A percentile compares a stretch with the other conserved stretches of the same genome.
These are phyloP conservation scores for Fusarium oxysporum DNA, from an alignment of 2,329 filamentous ascomycete species.

Conservation along the genomic window DNA sequence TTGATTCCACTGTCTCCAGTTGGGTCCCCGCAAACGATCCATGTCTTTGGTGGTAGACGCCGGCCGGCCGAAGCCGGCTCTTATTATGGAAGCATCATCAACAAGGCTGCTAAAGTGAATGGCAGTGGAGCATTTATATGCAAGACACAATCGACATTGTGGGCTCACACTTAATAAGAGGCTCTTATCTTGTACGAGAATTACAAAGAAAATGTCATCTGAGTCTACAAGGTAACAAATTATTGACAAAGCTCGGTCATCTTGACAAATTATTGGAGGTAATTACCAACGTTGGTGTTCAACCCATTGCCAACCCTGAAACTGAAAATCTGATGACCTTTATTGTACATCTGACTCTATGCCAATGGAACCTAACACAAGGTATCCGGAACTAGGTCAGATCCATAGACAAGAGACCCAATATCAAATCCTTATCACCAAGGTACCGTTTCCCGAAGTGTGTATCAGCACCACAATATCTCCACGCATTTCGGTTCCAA, in stretches of 20 bases:
- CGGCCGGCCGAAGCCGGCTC: conserved; percentile 10
- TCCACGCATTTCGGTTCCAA: conserved; percentile 27
- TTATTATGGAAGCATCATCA: background rate
- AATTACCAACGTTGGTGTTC: background rate
- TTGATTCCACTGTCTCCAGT: background rate
- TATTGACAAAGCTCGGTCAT: background rate
- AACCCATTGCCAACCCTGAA: background rate
- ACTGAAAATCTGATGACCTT: background rate
- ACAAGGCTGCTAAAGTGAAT: background rate
- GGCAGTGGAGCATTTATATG: background rate
- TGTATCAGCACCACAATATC: conserved; percentile 15
- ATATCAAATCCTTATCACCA: background rate
- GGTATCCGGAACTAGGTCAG: background rate
- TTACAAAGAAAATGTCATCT: background rate
- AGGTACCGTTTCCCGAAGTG: background rate
- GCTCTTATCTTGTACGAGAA: background rate
- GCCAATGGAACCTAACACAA: background rate
- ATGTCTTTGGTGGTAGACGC: conserved; percentile 9
- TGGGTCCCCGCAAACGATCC: conserved; percentile 30
- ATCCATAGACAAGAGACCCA: background rate
- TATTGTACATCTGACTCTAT: background rate
- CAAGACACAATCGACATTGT: background rate
- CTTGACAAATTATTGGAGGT: background rate
- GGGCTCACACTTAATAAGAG: background rate
- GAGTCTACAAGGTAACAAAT: background rate